phyloP scores from a whole-genome alignment of 768 basidiomycete species.

The Kwoniella newhampshirensis region DNA sequence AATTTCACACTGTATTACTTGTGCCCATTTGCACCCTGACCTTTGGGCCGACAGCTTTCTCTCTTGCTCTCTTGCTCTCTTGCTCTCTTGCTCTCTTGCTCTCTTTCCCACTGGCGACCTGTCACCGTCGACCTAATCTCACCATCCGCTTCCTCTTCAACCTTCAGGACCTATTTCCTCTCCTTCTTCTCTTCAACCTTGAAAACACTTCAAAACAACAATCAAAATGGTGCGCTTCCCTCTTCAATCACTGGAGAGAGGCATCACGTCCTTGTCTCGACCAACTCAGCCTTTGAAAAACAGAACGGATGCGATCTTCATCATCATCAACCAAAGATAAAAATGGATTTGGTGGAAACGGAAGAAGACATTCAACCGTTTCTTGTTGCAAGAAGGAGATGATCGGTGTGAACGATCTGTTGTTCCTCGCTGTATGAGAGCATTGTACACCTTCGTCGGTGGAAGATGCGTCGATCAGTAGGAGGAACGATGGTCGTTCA shows the following conservation, averaged over 20 bases:
- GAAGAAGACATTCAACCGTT: too few relatives aligned
- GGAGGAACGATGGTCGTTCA: too few relatives aligned
- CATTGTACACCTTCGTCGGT: too few relatives aligned
- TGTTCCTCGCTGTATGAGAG: too few relatives aligned
- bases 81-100: not conserved
- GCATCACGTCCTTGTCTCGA: constrained; percentile 1
- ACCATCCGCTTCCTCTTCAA: constrained; percentile 17
- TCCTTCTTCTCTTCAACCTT: constrained; percentile 13
- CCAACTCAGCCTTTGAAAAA: too few relatives aligned
- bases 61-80: not conserved
- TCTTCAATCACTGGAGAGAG: not conserved
- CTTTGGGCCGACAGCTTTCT: not conserved
- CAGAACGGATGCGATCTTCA: too few relatives aligned
- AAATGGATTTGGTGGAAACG: too few relatives aligned
- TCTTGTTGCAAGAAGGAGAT: too few relatives aligned
- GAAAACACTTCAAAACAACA: constrained; percentile 12
- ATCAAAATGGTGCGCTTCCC: constrained; percentile 40
- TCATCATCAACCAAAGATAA: too few relatives aligned
- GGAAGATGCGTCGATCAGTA: too few relatives aligned
- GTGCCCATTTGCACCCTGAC: not conserved
- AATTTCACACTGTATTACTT: not conserved
- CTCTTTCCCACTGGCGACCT: constrained; percentile 8
- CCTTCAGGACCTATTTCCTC: constrained; percentile 17
- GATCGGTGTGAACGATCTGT: too few relatives aligned
- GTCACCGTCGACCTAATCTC: not conserved